These are phyloP conservation scores for Eucalyptus pauciflora DNA, from an alignment of 345 rosid species.

Conservation along the genomic window DNA sequence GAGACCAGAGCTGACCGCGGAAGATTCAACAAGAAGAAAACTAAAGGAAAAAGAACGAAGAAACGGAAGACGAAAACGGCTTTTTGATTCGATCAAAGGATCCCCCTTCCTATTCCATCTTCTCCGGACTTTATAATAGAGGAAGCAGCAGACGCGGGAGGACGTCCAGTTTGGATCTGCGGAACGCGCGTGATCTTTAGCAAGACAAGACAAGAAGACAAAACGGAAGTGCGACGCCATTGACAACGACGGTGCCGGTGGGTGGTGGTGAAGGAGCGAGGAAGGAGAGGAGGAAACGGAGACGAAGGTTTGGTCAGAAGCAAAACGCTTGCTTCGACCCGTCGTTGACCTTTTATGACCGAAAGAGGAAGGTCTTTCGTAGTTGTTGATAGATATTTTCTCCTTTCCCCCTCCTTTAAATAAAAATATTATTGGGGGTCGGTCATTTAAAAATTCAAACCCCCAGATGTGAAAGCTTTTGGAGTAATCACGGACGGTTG, in stretches of 20 bases:
- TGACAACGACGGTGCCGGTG: accelerated
- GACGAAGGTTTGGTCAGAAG: background rate
- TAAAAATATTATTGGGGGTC: too few relatives aligned
- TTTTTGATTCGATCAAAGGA: background rate
- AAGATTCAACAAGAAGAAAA: background rate
- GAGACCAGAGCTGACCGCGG: background rate
- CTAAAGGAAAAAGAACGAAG: too few relatives aligned
- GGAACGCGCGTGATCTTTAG: background rate
- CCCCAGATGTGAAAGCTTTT: too few relatives aligned
- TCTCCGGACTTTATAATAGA: background rate
- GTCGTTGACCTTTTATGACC: accelerated
- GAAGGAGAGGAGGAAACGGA: background rate
- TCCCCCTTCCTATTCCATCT: background rate
- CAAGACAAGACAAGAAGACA: too few relatives aligned
- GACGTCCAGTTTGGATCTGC: background rate
- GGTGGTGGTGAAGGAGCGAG: background rate
- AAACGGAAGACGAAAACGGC: background rate
- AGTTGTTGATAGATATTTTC: too few relatives aligned
- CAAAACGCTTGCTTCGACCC: too few relatives aligned
- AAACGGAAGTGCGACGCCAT: accelerated
- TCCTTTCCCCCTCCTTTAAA: too few relatives aligned
- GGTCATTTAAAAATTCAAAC: too few relatives aligned
- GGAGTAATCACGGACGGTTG: too few relatives aligned
- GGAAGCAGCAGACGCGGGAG: background rate
- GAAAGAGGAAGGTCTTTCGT: background rate